Base-by-base conservation (phyloP, 352 stramenopile species). In the Globisporangium viniferum region DNA sequence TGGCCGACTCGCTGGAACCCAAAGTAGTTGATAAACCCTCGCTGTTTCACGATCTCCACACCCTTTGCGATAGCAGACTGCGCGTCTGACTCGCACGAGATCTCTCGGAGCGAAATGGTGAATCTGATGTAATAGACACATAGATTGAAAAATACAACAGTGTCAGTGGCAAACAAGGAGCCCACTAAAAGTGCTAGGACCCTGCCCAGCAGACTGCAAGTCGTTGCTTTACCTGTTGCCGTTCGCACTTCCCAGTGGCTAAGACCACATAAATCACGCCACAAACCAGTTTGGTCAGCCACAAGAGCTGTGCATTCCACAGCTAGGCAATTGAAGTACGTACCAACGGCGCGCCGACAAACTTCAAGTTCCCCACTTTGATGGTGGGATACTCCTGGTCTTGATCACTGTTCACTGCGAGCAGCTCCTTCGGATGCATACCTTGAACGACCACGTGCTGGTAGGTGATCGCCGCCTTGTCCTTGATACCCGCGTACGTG, bases 1-100 rank as follows among this genome's bases (percentile, higher is more conserved):
- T 80, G 60, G 0, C 87, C 85, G 51, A 95, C 84, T 4, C 85
- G 87, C 68, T 95, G 85, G 66, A 91, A 91, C 10, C 87, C 85
- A 73, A 93, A 95, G 74, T 91, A 95, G 63, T 95, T 93, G n/a
- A 80, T 64, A 51, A 92, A 93, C 2, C 85, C 85, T 5, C 67
- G 66, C 20, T 36, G n/a, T 36, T 73, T 59, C 9, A 90, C 66
- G 3, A 66, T 68, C 8, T 73, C 64, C 4, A 92, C 59, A 27
- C 73, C 70, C 2, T 41, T 33, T 9, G 70, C 66, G 33, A 82
- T 58, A 10, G 54, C 67, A 10, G 24, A 73, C 12, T 68, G 68
- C 14, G 80, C 46, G 18, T 75, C 62, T 2, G 27, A 12, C 0
- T 74, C 53, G 5, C 39, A 68, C 2, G 72, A 67, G 66, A 92